Conservation (phyloP, 192 early-diverging fungal genomes). For the Coemansia sp. region DNA sequence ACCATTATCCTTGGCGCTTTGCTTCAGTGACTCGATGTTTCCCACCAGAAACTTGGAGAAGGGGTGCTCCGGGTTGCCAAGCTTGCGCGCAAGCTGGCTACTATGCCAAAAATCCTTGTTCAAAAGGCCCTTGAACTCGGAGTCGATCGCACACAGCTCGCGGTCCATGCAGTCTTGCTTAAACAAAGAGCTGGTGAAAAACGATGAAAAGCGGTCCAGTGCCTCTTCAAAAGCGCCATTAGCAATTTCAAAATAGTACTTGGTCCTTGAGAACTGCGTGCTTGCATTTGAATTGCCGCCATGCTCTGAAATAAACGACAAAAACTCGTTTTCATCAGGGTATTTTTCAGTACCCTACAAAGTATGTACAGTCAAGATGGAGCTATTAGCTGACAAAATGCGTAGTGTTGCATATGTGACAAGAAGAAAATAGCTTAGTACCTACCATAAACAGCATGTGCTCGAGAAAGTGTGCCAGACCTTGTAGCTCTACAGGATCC, state of each 20-base stretch:
- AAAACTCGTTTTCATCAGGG: constrained; percentile 69
- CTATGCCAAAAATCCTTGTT: constrained; percentile 52
- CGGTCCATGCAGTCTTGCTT: constrained; percentile 75
- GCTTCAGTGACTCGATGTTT: constrained; percentile 76
- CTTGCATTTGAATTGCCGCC: constrained; percentile 32
- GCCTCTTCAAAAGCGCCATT: constrained; percentile 58
- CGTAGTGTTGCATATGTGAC: background rate
- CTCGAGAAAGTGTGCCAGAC: constrained; percentile 70
- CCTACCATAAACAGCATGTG: constrained; percentile 64
- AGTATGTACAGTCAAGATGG: background rate
- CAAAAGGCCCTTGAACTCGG: constrained; percentile 85
- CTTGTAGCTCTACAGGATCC: constrained; percentile 62
- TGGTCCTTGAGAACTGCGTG: background rate
- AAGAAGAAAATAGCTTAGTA: background rate
- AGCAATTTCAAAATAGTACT: constrained; percentile 18
- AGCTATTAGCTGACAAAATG: background rate
- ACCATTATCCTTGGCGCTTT: constrained; percentile 46
- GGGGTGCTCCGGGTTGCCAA: constrained; percentile 66
- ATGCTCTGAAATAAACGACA: constrained; percentile 26
- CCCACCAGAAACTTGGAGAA: constrained; percentile 84
- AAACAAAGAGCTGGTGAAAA: constrained; percentile 88
- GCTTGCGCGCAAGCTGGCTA: background rate
- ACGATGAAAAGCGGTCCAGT: constrained; percentile 74
- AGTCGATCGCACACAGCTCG: constrained; percentile 90
- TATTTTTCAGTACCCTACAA: constrained; percentile 66